phyloP scores from a whole-genome alignment of 2,329 filamentous ascomycete species.

The Diaporthe australafricana region DNA sequence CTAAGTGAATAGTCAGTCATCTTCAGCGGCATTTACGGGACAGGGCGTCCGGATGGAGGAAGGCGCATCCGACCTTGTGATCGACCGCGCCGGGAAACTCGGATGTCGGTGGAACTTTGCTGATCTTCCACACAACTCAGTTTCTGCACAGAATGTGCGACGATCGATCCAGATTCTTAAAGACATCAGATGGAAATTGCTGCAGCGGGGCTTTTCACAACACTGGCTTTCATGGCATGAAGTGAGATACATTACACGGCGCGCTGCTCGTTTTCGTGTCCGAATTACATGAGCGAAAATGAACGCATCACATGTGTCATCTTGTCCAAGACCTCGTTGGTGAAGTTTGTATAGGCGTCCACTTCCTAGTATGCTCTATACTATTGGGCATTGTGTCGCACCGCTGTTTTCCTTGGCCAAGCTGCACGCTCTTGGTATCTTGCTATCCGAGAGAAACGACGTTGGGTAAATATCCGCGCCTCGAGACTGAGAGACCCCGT shows the following conservation, averaged over 20 bases:
- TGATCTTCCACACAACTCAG: neutral
- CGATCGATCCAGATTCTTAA: neutral
- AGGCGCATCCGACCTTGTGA: neutral
- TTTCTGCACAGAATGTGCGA: neutral
- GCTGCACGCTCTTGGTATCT: neutral
- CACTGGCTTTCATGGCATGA: slow-evolving; percentile 9
- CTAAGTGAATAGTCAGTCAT: neutral
- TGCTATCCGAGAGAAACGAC: neutral
- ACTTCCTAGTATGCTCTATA: neutral
- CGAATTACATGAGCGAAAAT: neutral
- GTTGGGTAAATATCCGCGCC: slow-evolving; percentile 1
- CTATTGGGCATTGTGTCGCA: neutral
- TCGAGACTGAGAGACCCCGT: neutral
- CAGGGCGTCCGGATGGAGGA: neutral
- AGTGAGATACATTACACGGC: slow-evolving; percentile 1
- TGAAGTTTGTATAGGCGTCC: neutral
- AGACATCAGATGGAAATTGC: slow-evolving; percentile 6
- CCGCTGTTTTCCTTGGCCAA: neutral
- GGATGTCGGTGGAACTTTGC: slow-evolving; percentile 20
- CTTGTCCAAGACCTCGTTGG: neutral
- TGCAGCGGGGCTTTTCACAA: neutral
- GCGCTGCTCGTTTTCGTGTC: neutral
- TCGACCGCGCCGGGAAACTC: neutral
- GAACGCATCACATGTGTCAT: neutral
- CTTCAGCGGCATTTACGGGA: neutral